A percentile compares a stretch with the other conserved stretches of the same genome.
Evolutionary conservation across 805 yeast species (phyloP).

Genomic region (Ogataea populi-albae): DNA sequence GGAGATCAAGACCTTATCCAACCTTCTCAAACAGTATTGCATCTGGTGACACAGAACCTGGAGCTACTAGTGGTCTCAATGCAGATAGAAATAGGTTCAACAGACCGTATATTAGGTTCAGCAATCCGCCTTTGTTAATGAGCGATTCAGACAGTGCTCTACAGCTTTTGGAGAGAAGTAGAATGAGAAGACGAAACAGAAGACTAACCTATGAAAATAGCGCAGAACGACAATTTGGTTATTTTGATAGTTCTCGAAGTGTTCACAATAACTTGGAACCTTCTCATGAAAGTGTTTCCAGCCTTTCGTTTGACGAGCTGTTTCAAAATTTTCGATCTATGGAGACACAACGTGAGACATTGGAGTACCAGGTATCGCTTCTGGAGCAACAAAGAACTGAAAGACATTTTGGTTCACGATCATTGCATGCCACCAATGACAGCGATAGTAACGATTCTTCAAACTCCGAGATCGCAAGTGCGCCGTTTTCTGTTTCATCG

Average conservation of each 20-base stretch:
- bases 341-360: conserved; percentile 10
- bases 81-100: conserved; percentile 7
- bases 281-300: background rate
- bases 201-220: too few species aligned
- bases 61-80: background rate
- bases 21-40: too few species aligned
- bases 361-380: conserved; percentile 10
- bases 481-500: too few species aligned
- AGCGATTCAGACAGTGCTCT: conserved; percentile 4
- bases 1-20: background rate
- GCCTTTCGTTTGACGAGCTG: conserved; percentile 9
- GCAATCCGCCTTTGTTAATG: conserved; percentile 12
- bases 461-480: background rate
- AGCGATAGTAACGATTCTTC: conserved; percentile 6
- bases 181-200: background rate
- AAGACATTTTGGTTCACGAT: background rate
- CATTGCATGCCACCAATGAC: background rate
- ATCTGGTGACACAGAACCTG: background rate
- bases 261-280: background rate
- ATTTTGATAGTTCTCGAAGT: background rate
- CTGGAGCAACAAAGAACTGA: conserved; percentile 8
- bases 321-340: conserved; percentile 8
- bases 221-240: too few species aligned
- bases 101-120: conserved; percentile 15
- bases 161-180: conserved; percentile 1